Conservation (phyloP, 306 rosid species). For the Quercus aquifolioides region DNA sequence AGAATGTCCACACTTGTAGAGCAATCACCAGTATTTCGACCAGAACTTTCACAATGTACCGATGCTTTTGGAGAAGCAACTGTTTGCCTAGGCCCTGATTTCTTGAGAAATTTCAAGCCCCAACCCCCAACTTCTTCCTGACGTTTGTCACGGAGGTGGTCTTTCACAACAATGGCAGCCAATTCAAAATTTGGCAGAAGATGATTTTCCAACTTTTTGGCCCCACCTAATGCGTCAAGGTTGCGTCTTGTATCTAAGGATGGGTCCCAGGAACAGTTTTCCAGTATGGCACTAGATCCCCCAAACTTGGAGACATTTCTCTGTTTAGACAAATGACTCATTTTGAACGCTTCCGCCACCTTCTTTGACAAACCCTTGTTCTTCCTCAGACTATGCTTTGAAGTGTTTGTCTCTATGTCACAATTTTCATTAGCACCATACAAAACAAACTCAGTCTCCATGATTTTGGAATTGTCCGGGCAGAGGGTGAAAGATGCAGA, state of each 20-base stretch:
- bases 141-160: constrained; percentile 46
- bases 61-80: constrained; percentile 15
- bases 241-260: constrained; percentile 14
- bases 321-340: constrained; percentile 47
- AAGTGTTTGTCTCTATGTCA: constrained; percentile 43
- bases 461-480: constrained; percentile 44
- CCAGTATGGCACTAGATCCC: constrained; percentile 27
- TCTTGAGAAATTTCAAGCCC: constrained; percentile 92
- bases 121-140: constrained; percentile 71
- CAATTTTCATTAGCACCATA: constrained; percentile 46
- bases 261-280: constrained; percentile 54
- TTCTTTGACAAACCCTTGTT: constrained; percentile 65
- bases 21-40: constrained; percentile 44
- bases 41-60: constrained; percentile 37
- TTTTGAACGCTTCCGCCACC: constrained; percentile 60
- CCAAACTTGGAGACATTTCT: constrained; percentile 50
- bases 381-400: constrained; percentile 49
- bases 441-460: constrained; percentile 71
- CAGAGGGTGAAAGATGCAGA: constrained; percentile 61
- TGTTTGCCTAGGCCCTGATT: constrained; percentile 42
- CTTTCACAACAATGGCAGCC: constrained; percentile 78
- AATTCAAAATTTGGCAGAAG: constrained; percentile 76
- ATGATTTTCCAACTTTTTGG: constrained; percentile 32
- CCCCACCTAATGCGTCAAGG: constrained; percentile 20
- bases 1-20: constrained; percentile 64